Base-by-base conservation (phyloP, 2,329 filamentous ascomycete genomes). In the Phialocephala sp. region DNA sequence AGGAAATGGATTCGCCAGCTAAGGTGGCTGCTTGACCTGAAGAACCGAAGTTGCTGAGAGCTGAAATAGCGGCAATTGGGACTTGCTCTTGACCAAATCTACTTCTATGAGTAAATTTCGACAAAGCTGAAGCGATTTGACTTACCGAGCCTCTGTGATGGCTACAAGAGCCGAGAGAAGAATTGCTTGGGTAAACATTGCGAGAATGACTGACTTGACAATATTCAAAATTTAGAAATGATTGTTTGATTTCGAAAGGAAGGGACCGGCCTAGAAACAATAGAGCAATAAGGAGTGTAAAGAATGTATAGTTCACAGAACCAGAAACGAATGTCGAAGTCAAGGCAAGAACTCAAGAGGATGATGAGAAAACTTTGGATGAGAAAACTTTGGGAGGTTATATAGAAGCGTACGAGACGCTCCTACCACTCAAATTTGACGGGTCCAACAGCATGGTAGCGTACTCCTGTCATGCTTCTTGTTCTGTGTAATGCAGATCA, bases 51-150 rank as follows among this genome's bases (percentile, higher is more conserved):
- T 79, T 79, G 64, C 80, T 76, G 24, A 90, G 83, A 43, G 81
- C 81, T 56, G 78, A 76, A 69, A 90, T 84, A 63, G 82, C 84
- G 24, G 78, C 72, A 61, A 88, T 86, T 59, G 87, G 83, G 54
- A 66, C 61, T 71, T 89, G 84, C 76, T 91, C 88, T 77, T 89
- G 86, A 50, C 84, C 85, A 76, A 91, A 90, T 70, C 88, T 72
- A 59, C 57, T 18, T 50, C 1, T 18, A 57, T 71, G 35, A 43
- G 50, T 41, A 36, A 50, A 24, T 8, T 57, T 8, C 20, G 15
- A 57, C 20, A 12, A 37, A 1, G 14, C 32, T 5, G 5, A 5
- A 12, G 12, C 22, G 18, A 35, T 20, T 52, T 20, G 9, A 52
- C 71, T 63, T 71, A 75, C 72, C 74, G 72, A 66, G 74, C 74